Percentiles rank a stretch among this genome's conserved stretches.
These are phyloP conservation scores for Phytophthora sp. DNA, from an alignment of 352 stramenopile genomes.

Conservation along the genomic window DNA sequence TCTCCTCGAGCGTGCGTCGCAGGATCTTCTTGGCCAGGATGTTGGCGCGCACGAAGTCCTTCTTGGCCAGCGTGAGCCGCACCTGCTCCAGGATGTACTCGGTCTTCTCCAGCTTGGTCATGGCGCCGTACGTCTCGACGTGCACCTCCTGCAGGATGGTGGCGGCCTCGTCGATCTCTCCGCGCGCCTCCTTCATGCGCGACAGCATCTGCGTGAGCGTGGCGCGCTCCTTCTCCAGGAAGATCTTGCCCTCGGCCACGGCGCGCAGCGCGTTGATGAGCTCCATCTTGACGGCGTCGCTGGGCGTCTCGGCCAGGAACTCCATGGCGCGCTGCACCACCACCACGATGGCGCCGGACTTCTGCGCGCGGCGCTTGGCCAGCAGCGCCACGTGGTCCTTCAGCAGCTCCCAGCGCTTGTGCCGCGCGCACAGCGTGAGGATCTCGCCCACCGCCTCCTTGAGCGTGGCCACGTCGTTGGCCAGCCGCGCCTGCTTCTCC, in stretches of 20 bases:
- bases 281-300: constrained; percentile 88
- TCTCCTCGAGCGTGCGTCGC: constrained; percentile 92
- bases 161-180: constrained; percentile 92
- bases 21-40: constrained; percentile 98
- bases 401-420: constrained; percentile 91
- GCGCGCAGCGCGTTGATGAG: constrained; percentile 94
- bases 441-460: constrained; percentile 81
- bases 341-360: constrained; percentile 84
- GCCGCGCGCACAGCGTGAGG: constrained; percentile 76
- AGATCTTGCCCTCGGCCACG: constrained; percentile 98
- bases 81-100: constrained; percentile 99
- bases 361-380: constrained; percentile 89
- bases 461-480: constrained; percentile 88
- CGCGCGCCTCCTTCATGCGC: constrained; percentile 92
- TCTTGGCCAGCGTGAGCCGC: constrained; percentile 95
- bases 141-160: constrained; percentile 98
- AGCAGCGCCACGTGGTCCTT: constrained; percentile 88
- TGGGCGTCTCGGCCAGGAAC: constrained; percentile 77
- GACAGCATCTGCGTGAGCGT: constrained; percentile 93
- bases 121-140: constrained; percentile 98
- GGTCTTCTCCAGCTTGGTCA: constrained; percentile 98
- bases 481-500: constrained; percentile 82
- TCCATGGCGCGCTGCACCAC: constrained; percentile 89
- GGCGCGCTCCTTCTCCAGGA: constrained; percentile 96
- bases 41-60: constrained; percentile 96